Conservation (phyloP, 163 green algal species). For the Dunaliella salina region DNA sequence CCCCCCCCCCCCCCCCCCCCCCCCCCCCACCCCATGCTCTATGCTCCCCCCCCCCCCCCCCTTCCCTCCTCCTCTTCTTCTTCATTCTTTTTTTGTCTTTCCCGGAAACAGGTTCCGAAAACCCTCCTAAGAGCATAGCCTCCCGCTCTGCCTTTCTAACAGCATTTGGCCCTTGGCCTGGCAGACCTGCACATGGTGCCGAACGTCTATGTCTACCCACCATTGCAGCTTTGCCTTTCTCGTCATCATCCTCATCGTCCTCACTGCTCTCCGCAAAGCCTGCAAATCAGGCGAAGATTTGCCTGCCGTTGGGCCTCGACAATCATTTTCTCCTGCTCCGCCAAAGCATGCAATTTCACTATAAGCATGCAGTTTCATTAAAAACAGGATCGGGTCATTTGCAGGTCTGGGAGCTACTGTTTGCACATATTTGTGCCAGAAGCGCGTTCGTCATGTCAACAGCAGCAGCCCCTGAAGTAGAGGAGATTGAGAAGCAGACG, state of each 20-base stretch:
- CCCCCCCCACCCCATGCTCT: not conserved
- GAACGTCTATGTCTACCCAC: not conserved
- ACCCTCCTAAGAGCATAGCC: not conserved
- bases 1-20: not conserved
- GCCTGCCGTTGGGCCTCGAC: not conserved
- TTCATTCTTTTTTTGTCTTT: not conserved
- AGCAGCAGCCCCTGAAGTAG: no score
- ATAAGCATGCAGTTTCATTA: not conserved
- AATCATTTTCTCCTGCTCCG: not conserved
- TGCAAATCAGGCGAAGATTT: not conserved
- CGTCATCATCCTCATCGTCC: not conserved
- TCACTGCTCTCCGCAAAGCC: not conserved
- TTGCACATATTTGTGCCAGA: not conserved
- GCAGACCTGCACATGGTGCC: not conserved
- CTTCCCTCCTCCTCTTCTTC: not conserved
- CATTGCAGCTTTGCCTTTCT: not conserved
- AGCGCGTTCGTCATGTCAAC: no score
- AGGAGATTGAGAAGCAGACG: no score
- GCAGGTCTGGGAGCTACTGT: not conserved
- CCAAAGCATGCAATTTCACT: not conserved
- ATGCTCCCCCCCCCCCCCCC: not conserved
- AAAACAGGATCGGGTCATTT: not conserved
- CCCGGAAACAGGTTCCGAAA: not conserved
- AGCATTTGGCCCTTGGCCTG: not conserved
- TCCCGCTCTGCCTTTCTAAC: not conserved